Evolutionary conservation across 2,329 filamentous ascomycete genomes (phyloP).

Genomic region (Fusarium sp.): DNA sequence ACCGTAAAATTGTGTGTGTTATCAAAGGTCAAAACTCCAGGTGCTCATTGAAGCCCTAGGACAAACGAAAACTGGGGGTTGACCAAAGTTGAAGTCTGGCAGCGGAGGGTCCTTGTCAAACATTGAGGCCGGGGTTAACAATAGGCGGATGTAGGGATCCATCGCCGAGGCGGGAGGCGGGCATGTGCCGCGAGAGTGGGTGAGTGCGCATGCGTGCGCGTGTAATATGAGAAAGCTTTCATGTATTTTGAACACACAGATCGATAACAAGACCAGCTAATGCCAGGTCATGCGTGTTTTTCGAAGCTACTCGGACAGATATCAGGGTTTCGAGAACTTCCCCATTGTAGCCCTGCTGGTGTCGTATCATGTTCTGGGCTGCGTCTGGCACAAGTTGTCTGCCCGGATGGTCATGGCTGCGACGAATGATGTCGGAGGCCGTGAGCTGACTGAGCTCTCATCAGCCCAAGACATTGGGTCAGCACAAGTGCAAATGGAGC

Average conservation of each 20-base stretch:
- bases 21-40: background rate
- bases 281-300: conserved; percentile 2
- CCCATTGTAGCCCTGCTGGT: conserved; percentile 7
- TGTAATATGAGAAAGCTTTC: conserved; percentile 1
- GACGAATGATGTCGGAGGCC: conserved; percentile 39
- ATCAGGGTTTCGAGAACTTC: conserved; percentile 4
- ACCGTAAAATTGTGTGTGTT: background rate
- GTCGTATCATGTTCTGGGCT: conserved; percentile 11
- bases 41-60: background rate
- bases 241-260: conserved; percentile 6
- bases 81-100: conserved; percentile 20
- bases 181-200: conserved; percentile 25
- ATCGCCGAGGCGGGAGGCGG: conserved; percentile 32
- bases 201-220: conserved; percentile 12
- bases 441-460: conserved; percentile 37
- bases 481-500: conserved; percentile 20
- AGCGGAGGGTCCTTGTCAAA: conserved; percentile 38
- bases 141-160: conserved; percentile 36
- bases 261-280: conserved; percentile 10
- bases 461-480: conserved; percentile 37
- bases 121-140: conserved; percentile 32
- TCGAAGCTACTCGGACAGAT: conserved; percentile 7
- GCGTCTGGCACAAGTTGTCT: conserved; percentile 12
- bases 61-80: conserved; percentile 26
- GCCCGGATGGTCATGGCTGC: conserved; percentile 26